Base-by-base conservation (phyloP, 2,329 filamentous ascomycete species). In the Colletotrichum higginsianum region DNA sequence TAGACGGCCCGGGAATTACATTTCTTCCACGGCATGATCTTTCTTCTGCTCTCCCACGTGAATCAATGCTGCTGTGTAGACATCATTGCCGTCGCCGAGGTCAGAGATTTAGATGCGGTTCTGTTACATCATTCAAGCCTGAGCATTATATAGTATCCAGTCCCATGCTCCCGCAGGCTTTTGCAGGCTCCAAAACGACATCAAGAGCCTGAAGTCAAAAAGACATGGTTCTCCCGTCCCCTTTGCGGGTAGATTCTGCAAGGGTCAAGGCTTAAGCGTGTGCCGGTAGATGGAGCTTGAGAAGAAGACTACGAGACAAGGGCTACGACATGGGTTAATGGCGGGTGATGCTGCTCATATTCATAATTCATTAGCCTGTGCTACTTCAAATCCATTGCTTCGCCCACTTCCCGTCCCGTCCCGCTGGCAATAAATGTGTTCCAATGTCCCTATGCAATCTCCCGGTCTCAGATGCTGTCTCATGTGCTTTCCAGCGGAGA, bases 281-380 rank as follows among this genome's bases (percentile, higher is more conserved):
- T 9, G 8, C 8, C 30, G 30, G 1, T 38, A 38, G 35, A 11
- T 38, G 35, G 35, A 11, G 35, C 35, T 11, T 38, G 35, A 38
- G 35, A 38, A 38, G 8, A 11, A 3, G 35, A 13, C 15, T 11
- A 2, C 3, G 8, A 18, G 21, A 3, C 5, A 9, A 49, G 1
- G 18, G 30, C 16, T 18, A 23, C 7, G 2, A 9, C n/a, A 8
- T 16, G 4, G n/a, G 35, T 57, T 1, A 4, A 30, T 21, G 2
- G 7, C 7, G 9, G n/a, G 23, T 23, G n/a, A 4, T 21, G 13
- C 1, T 30, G 52, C 30, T 69, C 23, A 18, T 64, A n/a, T 56
- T 72, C 69, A 53, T 64, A 23, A 72, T 64, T 71, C 65, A 11
- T 69, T n/a, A 47, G 23, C 58, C 16, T 12, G 8, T n/a, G 46